These are phyloP conservation scores for Lichtheimia hyalospora DNA, from an alignment of 371 early-diverging fungal species.

Conservation along the genomic window DNA sequence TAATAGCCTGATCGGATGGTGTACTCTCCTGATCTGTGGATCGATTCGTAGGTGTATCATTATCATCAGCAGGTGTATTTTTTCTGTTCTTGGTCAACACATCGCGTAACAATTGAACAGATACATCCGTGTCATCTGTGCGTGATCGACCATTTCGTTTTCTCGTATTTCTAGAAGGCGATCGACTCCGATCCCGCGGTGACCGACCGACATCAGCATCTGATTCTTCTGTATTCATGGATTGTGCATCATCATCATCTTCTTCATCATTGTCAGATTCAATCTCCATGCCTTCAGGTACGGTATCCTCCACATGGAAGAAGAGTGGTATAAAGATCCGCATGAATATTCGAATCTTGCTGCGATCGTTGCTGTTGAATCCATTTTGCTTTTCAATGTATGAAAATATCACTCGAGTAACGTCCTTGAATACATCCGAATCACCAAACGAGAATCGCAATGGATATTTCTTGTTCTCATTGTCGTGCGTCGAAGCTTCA, in stretches of 20 bases:
- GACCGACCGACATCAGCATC: constrained; percentile 20
- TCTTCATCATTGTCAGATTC: constrained; percentile 30
- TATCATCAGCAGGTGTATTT: constrained; percentile 7
- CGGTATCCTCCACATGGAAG: constrained; percentile 58
- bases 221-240: constrained; percentile 39
- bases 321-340: constrained; percentile 72
- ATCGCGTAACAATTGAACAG: constrained; percentile 40
- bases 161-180: constrained; percentile 22
- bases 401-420: constrained; percentile 58
- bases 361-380: constrained; percentile 64
- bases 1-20: constrained; percentile 14
- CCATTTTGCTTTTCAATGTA: constrained; percentile 53
- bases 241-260: constrained; percentile 41
- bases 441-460: constrained; percentile 68
- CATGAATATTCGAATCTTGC: constrained; percentile 75
- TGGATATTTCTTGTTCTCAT: constrained; percentile 46
- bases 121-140: constrained; percentile 38
- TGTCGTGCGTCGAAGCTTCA: constrained; percentile 1
- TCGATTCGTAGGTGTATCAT: background rate
- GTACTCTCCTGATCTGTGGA: constrained; percentile 2
- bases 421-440: constrained; percentile 62
- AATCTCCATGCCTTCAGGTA: constrained; percentile 28
- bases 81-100: constrained; percentile 35
- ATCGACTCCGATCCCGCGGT: constrained; percentile 19
- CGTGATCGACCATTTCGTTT: constrained; percentile 24